Evolutionary conservation across 2,329 filamentous ascomycete species (phyloP).

Genomic region (Chrysoporthe deuterocubensis): DNA sequence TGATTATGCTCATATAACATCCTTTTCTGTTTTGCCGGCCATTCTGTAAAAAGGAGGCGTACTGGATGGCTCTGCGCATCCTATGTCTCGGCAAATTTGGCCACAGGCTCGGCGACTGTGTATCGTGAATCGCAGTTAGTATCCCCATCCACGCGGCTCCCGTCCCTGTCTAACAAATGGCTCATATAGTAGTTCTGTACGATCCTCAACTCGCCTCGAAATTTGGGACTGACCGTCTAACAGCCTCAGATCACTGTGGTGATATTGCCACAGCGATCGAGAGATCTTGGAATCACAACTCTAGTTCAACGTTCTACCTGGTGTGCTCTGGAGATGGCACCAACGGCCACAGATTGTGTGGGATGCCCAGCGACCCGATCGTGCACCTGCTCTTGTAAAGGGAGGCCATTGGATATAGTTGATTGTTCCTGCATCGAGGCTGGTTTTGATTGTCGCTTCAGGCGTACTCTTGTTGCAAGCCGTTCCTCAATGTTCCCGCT

Average conservation of each 20-base stretch:
- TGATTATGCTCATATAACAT: not conserved
- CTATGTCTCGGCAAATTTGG: not conserved
- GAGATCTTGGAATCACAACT: not conserved
- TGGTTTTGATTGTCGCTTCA: too few relatives aligned
- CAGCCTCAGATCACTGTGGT: not conserved
- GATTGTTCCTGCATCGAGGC: not conserved
- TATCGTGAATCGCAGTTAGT: not conserved
- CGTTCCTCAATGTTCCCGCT: not conserved
- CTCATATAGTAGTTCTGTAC: not conserved
- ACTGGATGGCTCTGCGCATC: not conserved
- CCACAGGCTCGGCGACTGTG: not conserved
- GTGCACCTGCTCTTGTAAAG: not conserved
- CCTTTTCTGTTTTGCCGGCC: not conserved
- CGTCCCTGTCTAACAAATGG: not conserved
- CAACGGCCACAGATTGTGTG: not conserved
- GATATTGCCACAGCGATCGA: not conserved
- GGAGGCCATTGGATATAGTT: too few relatives aligned
- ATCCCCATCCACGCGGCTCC: not conserved
- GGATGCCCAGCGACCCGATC: not conserved
- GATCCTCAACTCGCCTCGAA: not conserved
- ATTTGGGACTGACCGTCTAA: not conserved
- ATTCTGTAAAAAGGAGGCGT: not conserved
- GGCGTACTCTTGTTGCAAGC: not conserved
- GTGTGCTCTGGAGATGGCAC: not conserved
- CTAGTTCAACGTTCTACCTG: not conserved